phyloP scores from a whole-genome alignment of 495 filamentous ascomycete genomes.

The Trichoderma reesei region DNA sequence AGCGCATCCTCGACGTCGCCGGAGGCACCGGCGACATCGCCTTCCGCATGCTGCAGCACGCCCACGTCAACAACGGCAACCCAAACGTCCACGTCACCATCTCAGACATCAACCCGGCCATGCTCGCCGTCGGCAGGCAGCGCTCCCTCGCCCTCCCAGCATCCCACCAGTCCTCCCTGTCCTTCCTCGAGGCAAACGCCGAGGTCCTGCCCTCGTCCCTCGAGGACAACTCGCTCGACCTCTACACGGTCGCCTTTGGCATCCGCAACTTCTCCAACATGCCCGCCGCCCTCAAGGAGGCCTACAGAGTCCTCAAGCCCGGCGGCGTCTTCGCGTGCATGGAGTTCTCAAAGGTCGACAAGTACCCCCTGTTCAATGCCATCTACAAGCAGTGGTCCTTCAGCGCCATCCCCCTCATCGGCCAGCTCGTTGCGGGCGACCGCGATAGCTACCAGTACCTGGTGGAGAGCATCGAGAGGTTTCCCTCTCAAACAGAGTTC shows the following conservation, averaged over 20 bases:
- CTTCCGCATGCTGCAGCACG: slow-evolving; percentile 90
- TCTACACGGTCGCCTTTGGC: slow-evolving; percentile 97
- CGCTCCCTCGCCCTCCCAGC: slow-evolving; percentile 46
- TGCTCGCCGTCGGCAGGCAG: slow-evolving; percentile 81
- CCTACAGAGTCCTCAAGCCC: slow-evolving; percentile 79
- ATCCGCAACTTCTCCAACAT: slow-evolving; percentile 95
- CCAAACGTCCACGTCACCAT: slow-evolving; percentile 71
- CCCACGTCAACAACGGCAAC: slow-evolving; percentile 73
- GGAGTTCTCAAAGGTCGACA: slow-evolving; percentile 82
- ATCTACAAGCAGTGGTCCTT: slow-evolving; percentile 96
- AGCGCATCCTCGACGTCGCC: slow-evolving; percentile 88
- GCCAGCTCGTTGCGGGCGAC: slow-evolving; percentile 89
- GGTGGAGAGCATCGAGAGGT: slow-evolving; percentile 93
- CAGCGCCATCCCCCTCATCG: slow-evolving; percentile 84
- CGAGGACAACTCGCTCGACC: slow-evolving; percentile 56
- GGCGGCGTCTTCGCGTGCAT: slow-evolving; percentile 95
- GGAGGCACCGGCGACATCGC: slow-evolving; percentile 98
- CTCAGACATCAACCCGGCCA: slow-evolving; percentile 88
- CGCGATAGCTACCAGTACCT: slow-evolving; percentile 96
- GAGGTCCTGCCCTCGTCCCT: slow-evolving; percentile 57
- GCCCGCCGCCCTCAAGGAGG: slow-evolving; percentile 65
- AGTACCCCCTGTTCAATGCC: slow-evolving; percentile 58
- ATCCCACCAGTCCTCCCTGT: slow-evolving; percentile 40
- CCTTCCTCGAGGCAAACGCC: slow-evolving; percentile 86
- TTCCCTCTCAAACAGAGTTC: slow-evolving; percentile 79